Evolutionary conservation across 441 rosid genomes (phyloP), one percentile per base, ranked within the genome.

Genomic region (Aquilaria agallochum): DNA sequence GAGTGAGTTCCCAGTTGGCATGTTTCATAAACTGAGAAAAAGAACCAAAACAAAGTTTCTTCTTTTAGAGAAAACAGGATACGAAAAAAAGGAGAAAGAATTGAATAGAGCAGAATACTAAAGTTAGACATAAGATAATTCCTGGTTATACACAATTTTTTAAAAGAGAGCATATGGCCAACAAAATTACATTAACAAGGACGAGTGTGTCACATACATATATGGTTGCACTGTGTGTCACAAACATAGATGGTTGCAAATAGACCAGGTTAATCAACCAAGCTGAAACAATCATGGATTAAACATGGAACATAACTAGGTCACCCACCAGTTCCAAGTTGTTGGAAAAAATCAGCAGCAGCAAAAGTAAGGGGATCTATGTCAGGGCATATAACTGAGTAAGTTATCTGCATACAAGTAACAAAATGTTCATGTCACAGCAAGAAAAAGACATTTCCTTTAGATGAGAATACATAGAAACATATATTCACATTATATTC

Each of bases 341-440:
- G 97, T 73, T 84, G 96, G 72, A 96, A 93, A 85, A 93, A 96
- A 84, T 96, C 99, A 72, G 89, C 81, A 68, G 96, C 95, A 73
- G 97, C 90, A 72, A 78, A 83, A 66, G 87, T 93, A 67, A 96
- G 92, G 68, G 99, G 96, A 79, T 92, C 96, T 61, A 96, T 93
- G 79, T 93, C 94, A 42, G 99, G 99, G 78, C 99, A 96, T 73
- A 96, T 70, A 68, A 93, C 97, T 73, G 79, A 76, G 74, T 87
- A 96, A 68, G 76, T 75, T 61, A 96, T 73, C 99, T 96, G 96
- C 83, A 68, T 76, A 53, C 75, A 58, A 64, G 60, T 33, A 72
- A 20, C 27, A 20, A 74, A 59, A 72, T 59, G 63, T 65, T 74
- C 56, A 65, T 36, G 27, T 53, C 7, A 58, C 53, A 45, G 68